These are phyloP conservation scores for Nigrospora oryzae DNA, from an alignment of 2,329 filamentous ascomycete species.

Conservation along the genomic window DNA sequence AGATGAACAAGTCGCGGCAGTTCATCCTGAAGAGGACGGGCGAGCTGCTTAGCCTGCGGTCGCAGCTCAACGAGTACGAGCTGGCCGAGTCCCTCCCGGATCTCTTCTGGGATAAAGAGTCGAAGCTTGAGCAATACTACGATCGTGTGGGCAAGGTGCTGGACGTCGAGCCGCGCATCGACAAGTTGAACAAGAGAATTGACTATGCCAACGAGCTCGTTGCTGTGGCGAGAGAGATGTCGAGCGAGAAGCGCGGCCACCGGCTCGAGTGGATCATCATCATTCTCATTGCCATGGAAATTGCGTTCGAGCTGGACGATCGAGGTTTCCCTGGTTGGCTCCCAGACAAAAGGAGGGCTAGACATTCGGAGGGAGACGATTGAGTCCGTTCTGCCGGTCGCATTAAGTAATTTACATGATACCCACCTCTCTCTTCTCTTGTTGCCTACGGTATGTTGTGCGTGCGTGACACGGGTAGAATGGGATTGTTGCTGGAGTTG, in stretches of 20 bases:
- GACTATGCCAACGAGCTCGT: constrained; percentile 96
- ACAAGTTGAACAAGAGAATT: constrained; percentile 91
- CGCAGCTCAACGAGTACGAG: constrained; percentile 94
- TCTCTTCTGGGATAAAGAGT: constrained; percentile 95
- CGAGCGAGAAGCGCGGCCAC: constrained; percentile 84
- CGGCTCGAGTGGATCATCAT: constrained; percentile 95
- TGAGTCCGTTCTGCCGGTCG: too few relatives aligned
- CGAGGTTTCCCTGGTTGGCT: too few relatives aligned
- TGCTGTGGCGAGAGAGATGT: constrained; percentile 74
- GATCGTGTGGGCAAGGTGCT: constrained; percentile 85
- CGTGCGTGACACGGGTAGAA: too few relatives aligned
- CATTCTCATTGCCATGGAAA: constrained; percentile 83
- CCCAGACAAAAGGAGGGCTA: too few relatives aligned
- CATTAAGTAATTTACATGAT: too few relatives aligned
- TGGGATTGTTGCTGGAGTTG: too few relatives aligned
- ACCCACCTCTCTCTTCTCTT: too few relatives aligned
- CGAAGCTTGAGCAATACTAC: constrained; percentile 90
- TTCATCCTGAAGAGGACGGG: constrained; percentile 93
- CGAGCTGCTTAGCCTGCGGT: constrained; percentile 79
- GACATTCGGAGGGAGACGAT: too few relatives aligned
- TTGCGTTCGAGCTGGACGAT: constrained; percentile 65
- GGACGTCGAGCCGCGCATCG: constrained; percentile 86
- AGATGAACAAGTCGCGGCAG: constrained; percentile 58
- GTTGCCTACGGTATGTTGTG: too few relatives aligned
- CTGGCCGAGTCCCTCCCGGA: constrained; percentile 92